Evolutionary conservation across 257 asterid genomes (phyloP).

Genomic region (Euphrasia confusa): DNA sequence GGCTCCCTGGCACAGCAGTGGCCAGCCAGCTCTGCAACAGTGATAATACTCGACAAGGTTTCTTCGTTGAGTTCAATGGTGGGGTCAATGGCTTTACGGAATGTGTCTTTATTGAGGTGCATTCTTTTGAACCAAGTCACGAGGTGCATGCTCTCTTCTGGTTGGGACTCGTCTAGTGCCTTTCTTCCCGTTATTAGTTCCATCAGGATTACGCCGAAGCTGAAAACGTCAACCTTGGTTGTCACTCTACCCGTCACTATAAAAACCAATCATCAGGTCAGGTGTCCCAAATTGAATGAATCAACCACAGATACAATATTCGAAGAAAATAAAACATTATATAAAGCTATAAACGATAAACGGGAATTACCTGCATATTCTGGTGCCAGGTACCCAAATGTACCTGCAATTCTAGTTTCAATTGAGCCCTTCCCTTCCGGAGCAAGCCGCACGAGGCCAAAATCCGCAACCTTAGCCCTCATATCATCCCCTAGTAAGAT

Average conservation of each 20-base stretch:
- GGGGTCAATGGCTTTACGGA: slow-evolving; percentile 87
- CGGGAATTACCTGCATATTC: slow-evolving; percentile 77
- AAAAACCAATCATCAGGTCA: background rate
- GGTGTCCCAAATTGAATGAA: background rate
- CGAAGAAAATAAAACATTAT: background rate
- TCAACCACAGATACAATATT: background rate
- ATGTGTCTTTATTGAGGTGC: slow-evolving; percentile 72
- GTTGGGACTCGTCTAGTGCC: slow-evolving; percentile 88
- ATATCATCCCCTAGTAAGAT: slow-evolving; percentile 87
- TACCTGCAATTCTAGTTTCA: slow-evolving; percentile 86
- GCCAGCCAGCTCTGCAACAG: slow-evolving; percentile 87
- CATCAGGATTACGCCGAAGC: slow-evolving; percentile 94
- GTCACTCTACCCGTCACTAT: slow-evolving; percentile 95
- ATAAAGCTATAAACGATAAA: background rate
- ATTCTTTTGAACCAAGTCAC: slow-evolving; percentile 92
- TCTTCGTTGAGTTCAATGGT: slow-evolving; percentile 68
- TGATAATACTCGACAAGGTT: slow-evolving; percentile 61
- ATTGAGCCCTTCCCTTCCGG: slow-evolving; percentile 91
- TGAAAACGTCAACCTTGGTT: slow-evolving; percentile 86
- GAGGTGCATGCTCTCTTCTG: slow-evolving; percentile 93
- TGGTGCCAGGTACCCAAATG: slow-evolving; percentile 92
- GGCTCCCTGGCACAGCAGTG: slow-evolving; percentile 93
- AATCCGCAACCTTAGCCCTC: slow-evolving; percentile 96
- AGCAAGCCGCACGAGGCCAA: slow-evolving; percentile 91
- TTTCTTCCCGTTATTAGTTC: slow-evolving; percentile 86